Conservation (phyloP, 306 rosid species). For the Trifolium pratense region DNA sequence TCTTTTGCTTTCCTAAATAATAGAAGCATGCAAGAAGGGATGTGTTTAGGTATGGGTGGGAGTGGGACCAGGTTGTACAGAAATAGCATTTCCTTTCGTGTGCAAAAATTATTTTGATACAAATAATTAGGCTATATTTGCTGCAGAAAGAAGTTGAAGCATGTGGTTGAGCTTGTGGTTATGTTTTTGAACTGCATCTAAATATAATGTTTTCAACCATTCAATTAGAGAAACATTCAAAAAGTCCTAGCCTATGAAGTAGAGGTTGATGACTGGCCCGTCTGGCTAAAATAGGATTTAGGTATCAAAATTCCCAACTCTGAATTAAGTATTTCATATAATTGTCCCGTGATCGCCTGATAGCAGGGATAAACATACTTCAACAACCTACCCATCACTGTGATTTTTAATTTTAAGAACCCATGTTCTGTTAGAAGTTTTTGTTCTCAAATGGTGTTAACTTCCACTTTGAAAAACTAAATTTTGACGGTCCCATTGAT, state of each 20-base stretch:
- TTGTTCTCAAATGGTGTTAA: conserved; percentile 27
- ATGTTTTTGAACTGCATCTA: conserved; percentile 32
- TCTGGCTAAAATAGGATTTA: conserved; percentile 19
- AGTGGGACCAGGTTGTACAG: conserved; percentile 18
- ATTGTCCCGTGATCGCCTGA: not conserved
- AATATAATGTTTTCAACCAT: conserved; percentile 14
- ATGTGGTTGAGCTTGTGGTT: conserved; percentile 22
- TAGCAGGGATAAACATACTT: conserved; percentile 25
- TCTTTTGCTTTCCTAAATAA: conserved; percentile 24
- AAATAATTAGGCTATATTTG: conserved; percentile 11
- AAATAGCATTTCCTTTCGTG: not conserved
- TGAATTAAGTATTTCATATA: conserved; percentile 11
- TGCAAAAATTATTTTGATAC: not conserved
- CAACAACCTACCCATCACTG: not conserved
- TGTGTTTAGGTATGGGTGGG: not conserved
- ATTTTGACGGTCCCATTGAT: conserved; percentile 19
- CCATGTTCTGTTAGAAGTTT: conserved; percentile 14
- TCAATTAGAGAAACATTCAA: not conserved
- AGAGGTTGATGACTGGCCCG: not conserved
- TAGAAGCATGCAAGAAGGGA: conserved; percentile 16
- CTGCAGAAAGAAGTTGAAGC: conserved; percentile 21
- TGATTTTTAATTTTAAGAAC: conserved; percentile 36
- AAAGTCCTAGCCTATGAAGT: conserved; percentile 10
- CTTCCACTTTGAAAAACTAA: conserved; percentile 26
- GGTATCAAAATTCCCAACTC: conserved; percentile 19